phyloP scores from a whole-genome alignment of 2,329 filamentous ascomycete species.

The Tolypocladium tropicale region DNA sequence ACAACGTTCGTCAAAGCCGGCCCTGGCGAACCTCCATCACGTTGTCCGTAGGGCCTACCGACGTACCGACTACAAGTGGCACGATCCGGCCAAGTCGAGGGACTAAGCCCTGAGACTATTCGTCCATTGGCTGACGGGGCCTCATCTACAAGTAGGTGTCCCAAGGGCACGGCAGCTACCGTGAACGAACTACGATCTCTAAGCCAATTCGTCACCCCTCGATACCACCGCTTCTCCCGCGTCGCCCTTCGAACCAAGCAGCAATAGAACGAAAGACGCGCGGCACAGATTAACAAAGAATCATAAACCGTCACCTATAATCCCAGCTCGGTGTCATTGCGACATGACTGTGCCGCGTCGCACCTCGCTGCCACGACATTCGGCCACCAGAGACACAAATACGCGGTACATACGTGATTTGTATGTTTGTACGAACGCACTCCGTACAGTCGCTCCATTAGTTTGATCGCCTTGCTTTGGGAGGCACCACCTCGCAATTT shows the following conservation, averaged over 20 bases:
- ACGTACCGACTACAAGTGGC: no score
- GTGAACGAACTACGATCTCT: not conserved
- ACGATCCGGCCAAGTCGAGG: not conserved
- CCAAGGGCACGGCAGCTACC: not conserved
- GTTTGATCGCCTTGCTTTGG: not conserved
- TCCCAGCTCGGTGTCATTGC: not conserved
- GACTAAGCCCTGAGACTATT: not conserved
- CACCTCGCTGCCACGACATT: not conserved
- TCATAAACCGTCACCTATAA: no score
- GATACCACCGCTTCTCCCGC: not conserved
- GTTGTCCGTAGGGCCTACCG: no score
- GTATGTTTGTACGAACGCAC: no score
- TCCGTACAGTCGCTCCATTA: not conserved
- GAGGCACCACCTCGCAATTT: not conserved
- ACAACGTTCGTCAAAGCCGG: not conserved
- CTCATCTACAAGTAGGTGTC: no score
- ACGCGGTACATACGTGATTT: not conserved
- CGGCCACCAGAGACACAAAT: not conserved
- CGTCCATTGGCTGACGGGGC: not conserved
- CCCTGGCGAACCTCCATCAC: not conserved
- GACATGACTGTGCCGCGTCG: not conserved
- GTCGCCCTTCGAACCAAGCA: not conserved
- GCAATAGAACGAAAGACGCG: not conserved
- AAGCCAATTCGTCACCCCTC: not conserved
- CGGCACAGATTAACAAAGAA: not conserved